A percentile compares a stretch with the other conserved stretches of the same genome.
These are phyloP conservation scores for Cokeromyces recurvatus DNA, from an alignment of 371 early-diverging fungal species.

Conservation along the genomic window DNA sequence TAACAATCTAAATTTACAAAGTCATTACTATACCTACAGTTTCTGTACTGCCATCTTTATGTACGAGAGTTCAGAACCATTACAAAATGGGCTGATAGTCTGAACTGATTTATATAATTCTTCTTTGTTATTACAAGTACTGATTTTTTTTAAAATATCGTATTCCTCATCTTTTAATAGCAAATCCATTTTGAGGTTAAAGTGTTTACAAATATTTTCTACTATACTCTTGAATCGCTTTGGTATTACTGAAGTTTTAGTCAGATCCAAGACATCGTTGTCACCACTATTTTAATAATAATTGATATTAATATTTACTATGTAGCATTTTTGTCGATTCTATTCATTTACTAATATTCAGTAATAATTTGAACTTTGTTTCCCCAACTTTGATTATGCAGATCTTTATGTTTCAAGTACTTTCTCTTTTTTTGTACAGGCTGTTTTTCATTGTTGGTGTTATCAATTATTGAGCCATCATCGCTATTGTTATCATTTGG, in stretches of 20 bases:
- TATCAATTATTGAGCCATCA: conserved; percentile 1
- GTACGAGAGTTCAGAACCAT: no score
- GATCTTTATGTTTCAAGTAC: background rate
- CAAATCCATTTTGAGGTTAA: background rate
- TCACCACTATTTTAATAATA: conserved; percentile 3
- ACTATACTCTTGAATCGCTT: conserved; percentile 1
- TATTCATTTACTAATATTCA: conserved; percentile 5
- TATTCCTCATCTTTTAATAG: conserved; percentile 6
- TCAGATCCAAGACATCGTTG: background rate
- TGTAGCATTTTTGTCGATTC: background rate
- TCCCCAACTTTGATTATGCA: background rate
- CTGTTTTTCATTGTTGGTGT: background rate
- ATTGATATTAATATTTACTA: background rate
- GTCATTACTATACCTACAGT: no score
- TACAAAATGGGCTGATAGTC: background rate
- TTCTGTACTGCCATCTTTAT: no score
- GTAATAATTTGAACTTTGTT: background rate
- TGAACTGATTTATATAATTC: no score
- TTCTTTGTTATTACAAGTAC: background rate
- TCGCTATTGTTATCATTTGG: background rate
- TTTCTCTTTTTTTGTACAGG: conserved; percentile 5
- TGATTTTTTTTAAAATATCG: conserved; percentile 3
- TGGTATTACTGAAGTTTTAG: conserved; percentile 1
- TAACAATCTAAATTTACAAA: no score
- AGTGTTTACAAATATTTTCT: conserved; percentile 7